Percentiles rank a stretch among this genome's conserved stretches.
Conservation (phyloP, 2,329 filamentous ascomycete species). For the Sclerotinia glacialis region DNA sequence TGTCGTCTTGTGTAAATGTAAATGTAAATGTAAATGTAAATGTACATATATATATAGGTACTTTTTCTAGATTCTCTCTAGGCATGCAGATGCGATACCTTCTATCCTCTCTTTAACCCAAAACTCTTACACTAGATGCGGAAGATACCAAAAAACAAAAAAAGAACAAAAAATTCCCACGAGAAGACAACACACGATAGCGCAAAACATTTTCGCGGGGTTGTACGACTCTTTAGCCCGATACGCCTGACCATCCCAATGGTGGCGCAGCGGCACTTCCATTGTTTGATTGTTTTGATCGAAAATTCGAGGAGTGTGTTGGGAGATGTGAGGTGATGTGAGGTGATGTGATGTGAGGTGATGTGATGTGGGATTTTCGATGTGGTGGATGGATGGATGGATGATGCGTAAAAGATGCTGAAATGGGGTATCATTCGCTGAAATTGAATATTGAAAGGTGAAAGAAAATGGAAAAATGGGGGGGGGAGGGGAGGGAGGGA, state of each 20-base stretch:
- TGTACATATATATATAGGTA: no score
- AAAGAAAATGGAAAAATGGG: neutral
- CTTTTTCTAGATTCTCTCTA: neutral
- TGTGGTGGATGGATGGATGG: no score
- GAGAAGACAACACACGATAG: slow-evolving; percentile 45
- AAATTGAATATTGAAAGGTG: slow-evolving; percentile 3
- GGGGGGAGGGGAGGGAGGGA: neutral
- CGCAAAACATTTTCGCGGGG: slow-evolving; percentile 53
- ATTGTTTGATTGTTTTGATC: slow-evolving; percentile 37
- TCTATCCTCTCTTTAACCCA: neutral
- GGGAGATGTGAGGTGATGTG: no score
- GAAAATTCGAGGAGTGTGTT: neutral
- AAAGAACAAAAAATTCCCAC: slow-evolving; percentile 32
- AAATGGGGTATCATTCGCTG: slow-evolving; percentile 52
- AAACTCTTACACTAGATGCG: no score
- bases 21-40: no score
- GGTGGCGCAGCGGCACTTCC: slow-evolving; percentile 50
- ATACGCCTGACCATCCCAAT: slow-evolving; percentile 48
- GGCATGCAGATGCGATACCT: neutral
- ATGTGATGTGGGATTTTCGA: no score
- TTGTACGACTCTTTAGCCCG: slow-evolving; percentile 40
- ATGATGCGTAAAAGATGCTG: slow-evolving; percentile 49
- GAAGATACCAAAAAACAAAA: no score
- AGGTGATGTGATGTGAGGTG: no score
- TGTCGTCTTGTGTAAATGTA: neutral